These are phyloP conservation scores for Mucor irregularis DNA, from an alignment of 371 early-diverging fungal species.

Conservation along the genomic window DNA sequence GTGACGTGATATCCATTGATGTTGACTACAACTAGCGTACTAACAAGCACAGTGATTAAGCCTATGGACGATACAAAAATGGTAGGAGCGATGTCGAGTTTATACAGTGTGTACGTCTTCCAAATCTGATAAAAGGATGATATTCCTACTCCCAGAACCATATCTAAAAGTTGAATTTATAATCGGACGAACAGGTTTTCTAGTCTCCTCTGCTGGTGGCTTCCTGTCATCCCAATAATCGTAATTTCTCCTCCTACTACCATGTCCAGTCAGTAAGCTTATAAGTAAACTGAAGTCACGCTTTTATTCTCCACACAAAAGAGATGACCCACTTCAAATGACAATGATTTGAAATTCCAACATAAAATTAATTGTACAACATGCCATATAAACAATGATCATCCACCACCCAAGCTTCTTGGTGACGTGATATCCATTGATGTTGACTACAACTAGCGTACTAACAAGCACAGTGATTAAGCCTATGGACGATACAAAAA, in stretches of 20 bases:
- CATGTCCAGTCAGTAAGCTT: too few relatives aligned
- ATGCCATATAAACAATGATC: slow-evolving; percentile 48
- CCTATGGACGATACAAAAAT: slow-evolving; percentile 55
- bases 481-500: slow-evolving; percentile 53
- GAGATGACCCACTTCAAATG: not conserved
- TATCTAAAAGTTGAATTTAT: slow-evolving; percentile 41
- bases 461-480: slow-evolving; percentile 49
- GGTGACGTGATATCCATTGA: slow-evolving; percentile 50
- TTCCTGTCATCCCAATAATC: slow-evolving; percentile 25
- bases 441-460: slow-evolving; percentile 52
- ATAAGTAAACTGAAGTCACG: too few relatives aligned
- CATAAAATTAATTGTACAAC: slow-evolving; percentile 47
- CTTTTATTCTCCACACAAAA: too few relatives aligned
- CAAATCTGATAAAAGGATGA: slow-evolving; percentile 59
- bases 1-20: slow-evolving; percentile 50
- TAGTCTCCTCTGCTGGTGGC: not conserved
- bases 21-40: slow-evolving; percentile 54
- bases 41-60: slow-evolving; percentile 46
- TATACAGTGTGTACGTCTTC: slow-evolving; percentile 39
- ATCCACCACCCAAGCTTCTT: slow-evolving; percentile 53
- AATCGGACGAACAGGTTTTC: slow-evolving; percentile 28
- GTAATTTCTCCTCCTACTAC: slow-evolving; percentile 17
- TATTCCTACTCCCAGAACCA: slow-evolving; percentile 78
- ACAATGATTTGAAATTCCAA: slow-evolving; percentile 38
- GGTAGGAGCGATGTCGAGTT: slow-evolving; percentile 55